Evolutionary conservation across 2,329 filamentous ascomycete species (phyloP).

Genomic region (Arthroderma uncinatum): DNA sequence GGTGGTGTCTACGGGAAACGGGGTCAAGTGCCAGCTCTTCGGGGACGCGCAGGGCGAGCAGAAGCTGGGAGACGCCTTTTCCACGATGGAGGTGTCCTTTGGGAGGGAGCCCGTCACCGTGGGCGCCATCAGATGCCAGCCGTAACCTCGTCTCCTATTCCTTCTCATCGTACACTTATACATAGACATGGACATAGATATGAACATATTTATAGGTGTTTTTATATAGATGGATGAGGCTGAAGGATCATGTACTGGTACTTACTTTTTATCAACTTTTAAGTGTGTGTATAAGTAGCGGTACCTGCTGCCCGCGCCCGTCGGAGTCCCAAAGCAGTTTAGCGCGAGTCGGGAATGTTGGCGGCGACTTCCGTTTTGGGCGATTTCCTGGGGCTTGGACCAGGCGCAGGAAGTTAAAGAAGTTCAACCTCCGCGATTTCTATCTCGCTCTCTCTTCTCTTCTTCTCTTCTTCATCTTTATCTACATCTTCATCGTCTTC

Average conservation of each 20-base stretch:
- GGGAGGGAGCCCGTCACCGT: slow-evolving; percentile 4
- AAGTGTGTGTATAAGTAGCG: not conserved
- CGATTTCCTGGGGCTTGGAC: slow-evolving; percentile 8
- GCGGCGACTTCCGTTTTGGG: slow-evolving; percentile 6
- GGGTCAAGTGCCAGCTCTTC: slow-evolving; percentile 11
- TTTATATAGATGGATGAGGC: not conserved
- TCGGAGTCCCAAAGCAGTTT: slow-evolving; percentile 14
- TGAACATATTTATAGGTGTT: not conserved
- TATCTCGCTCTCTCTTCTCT: not conserved
- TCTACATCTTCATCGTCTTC: not conserved
- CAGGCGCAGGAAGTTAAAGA: not conserved
- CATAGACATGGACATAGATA: not conserved
- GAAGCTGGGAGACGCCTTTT: slow-evolving; percentile 6
- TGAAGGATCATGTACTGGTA: not conserved
- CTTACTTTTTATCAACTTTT: not conserved
- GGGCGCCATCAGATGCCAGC: not conserved
- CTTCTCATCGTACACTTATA: not conserved
- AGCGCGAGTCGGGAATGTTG: not conserved
- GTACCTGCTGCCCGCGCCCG: not conserved
- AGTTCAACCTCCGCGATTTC: not conserved
- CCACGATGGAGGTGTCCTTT: not conserved
- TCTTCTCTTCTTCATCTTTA: slow-evolving; percentile 5
- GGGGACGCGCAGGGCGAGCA: slow-evolving; percentile 8
- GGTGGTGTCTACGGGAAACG: slow-evolving; percentile 3
- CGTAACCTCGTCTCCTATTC: too few relatives aligned